phyloP scores from a whole-genome alignment of 106 monocot species.

The Dioscorea dumetorum region DNA sequence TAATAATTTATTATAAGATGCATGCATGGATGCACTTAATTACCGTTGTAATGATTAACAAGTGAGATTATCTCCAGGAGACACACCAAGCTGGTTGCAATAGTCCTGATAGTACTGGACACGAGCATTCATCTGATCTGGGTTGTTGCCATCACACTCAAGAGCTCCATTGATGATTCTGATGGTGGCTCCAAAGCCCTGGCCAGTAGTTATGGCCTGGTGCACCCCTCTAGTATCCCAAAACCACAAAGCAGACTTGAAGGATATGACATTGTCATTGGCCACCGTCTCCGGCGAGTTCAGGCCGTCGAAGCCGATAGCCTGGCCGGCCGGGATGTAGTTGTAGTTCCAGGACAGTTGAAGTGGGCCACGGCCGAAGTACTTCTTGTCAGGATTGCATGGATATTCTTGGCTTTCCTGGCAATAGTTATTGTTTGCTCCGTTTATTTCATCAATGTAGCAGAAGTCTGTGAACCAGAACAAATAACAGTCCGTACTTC shows the following conservation, averaged over 20 bases:
- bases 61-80: conserved; percentile 14
- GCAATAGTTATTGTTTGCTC: conserved; percentile 8
- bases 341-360: conserved; percentile 36
- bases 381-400: conserved; percentile 9
- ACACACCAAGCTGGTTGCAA: conserved; percentile 36
- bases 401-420: conserved; percentile 7
- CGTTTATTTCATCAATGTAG: conserved; percentile 30
- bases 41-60: too few species aligned
- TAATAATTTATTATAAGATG: too few species aligned
- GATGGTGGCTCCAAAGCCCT: conserved; percentile 39
- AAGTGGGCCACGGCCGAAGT: conserved; percentile 30
- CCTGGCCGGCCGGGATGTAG: conserved; percentile 19
- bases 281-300: conserved; percentile 20
- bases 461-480: conserved; percentile 14
- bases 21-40: too few species aligned
- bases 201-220: conserved; percentile 11
- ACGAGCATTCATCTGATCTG: conserved; percentile 3
- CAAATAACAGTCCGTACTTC: background rate
- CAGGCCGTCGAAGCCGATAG: conserved; percentile 26
- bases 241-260: conserved; percentile 35
- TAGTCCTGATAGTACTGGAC: conserved; percentile 22
- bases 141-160: conserved; percentile 23
- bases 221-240: conserved; percentile 21
- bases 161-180: conserved; percentile 22
- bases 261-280: conserved; percentile 16